Percentiles rank a stretch among this genome's conserved stretches.
Evolutionary conservation across 169 alveolate genomes (phyloP).

Genomic region (Amoebophrya sp.): DNA sequence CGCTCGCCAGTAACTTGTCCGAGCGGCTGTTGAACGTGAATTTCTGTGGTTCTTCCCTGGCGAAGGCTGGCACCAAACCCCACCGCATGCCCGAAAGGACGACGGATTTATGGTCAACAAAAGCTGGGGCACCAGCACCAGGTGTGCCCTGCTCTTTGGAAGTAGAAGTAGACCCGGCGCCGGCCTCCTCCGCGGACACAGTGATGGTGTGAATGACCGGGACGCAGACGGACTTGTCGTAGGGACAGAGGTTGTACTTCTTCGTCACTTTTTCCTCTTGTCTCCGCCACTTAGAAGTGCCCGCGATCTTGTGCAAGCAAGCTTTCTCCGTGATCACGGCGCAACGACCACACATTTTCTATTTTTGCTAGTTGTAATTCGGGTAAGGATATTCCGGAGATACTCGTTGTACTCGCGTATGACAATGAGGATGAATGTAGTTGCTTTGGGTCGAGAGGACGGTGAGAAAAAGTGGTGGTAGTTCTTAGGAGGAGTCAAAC

Average conservation of each 20-base stretch:
- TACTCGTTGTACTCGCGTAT: no score
- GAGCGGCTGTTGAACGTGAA: not conserved
- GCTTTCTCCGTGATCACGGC: not conserved
- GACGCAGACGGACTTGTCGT: not conserved
- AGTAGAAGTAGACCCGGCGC: not conserved
- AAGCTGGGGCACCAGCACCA: no score
- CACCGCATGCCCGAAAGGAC: not conserved
- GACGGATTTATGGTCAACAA: no score
- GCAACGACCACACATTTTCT: not conserved
- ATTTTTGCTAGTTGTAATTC: no score
- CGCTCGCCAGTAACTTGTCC: not conserved
- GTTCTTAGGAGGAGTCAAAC: no score
- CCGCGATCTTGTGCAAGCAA: not conserved
- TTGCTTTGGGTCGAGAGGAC: no score
- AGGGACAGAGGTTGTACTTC: not conserved
- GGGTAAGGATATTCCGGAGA: no score
- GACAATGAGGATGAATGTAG: no score
- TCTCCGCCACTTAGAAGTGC: not conserved
- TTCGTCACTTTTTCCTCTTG: not conserved
- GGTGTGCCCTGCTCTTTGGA: not conserved
- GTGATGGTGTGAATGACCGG: not conserved
- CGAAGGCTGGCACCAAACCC: not conserved
- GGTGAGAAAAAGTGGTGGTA: no score
- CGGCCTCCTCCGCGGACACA: not conserved
- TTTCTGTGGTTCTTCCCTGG: not conserved